Percentiles rank a stretch among this genome's conserved stretches.
phyloP scores from a whole-genome alignment of 768 basidiomycete species.

The Tulasnella sp. region DNA sequence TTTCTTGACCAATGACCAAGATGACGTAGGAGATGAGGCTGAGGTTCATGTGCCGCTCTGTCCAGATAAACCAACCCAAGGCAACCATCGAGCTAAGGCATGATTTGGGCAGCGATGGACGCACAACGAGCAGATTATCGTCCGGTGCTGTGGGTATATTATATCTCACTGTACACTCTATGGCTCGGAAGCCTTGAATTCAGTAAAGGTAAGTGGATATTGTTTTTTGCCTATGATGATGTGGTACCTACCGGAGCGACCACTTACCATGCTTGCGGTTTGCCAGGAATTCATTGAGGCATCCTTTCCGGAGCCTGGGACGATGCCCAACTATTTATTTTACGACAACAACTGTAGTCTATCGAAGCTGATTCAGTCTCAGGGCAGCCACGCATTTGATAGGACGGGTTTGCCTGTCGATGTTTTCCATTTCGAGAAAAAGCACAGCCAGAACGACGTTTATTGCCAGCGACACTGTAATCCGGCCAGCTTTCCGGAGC shows the following conservation, averaged over 20 bases:
- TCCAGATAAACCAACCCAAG: background rate
- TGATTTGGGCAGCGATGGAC: background rate
- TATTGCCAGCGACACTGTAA: conserved; percentile 32
- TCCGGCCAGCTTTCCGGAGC: conserved; percentile 28
- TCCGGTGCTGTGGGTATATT: background rate
- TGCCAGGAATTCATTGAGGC: background rate
- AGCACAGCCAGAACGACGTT: background rate
- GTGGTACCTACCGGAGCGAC: too few species aligned
- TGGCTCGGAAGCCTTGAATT: background rate
- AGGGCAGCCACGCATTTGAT: background rate
- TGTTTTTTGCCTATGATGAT: background rate
- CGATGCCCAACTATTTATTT: background rate
- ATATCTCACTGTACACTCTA: background rate
- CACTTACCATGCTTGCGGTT: too few species aligned
- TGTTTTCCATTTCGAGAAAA: background rate
- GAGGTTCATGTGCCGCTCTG: background rate
- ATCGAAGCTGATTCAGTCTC: background rate
- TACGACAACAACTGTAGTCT: background rate
- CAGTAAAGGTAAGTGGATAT: background rate
- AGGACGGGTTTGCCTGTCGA: background rate
- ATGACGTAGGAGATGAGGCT: background rate
- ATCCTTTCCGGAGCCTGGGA: background rate
- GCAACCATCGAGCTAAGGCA: background rate
- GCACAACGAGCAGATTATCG: background rate
- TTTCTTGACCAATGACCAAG: background rate